Conservation (phyloP, 768 basidiomycete genomes). For the Kondoa subrosea region DNA sequence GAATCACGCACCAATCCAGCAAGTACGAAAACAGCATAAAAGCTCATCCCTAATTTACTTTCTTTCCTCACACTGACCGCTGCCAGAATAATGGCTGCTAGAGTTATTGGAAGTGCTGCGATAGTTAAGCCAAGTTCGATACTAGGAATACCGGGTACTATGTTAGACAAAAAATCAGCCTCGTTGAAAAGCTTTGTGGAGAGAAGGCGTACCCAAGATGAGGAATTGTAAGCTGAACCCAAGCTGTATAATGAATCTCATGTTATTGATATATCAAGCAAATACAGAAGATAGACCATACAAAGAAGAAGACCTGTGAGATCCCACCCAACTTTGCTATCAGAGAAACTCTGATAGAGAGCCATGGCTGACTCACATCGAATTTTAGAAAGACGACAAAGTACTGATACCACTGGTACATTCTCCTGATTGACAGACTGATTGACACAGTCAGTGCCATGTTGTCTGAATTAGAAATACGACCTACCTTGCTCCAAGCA, state of each 20-base stretch:
- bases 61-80: not conserved
- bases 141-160: not conserved
- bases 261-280: too few species aligned
- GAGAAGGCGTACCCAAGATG: constrained; percentile 8
- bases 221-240: constrained; percentile 19
- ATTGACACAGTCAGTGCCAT: not conserved
- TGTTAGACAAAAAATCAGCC: not conserved
- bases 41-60: not conserved
- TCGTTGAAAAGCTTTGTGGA: not conserved
- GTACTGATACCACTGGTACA: constrained; percentile 16
- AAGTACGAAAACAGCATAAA: not conserved
- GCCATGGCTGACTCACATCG: constrained; percentile 13
- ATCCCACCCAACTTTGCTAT: not conserved
- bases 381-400: constrained; percentile 20
- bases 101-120: not conserved
- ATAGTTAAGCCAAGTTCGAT: constrained; percentile 6
- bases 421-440: not conserved
- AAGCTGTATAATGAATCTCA: not conserved
- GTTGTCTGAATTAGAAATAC: constrained; percentile 11
- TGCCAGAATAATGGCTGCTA: not conserved
- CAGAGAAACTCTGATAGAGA: constrained; percentile 1
- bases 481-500: constrained; percentile 13
- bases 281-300: not conserved
- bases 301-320: constrained; percentile 22
- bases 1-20: constrained; percentile 4